phyloP scores from a whole-genome alignment of 2,329 filamentous ascomycete genomes.

The Coniochaeta sp. region DNA sequence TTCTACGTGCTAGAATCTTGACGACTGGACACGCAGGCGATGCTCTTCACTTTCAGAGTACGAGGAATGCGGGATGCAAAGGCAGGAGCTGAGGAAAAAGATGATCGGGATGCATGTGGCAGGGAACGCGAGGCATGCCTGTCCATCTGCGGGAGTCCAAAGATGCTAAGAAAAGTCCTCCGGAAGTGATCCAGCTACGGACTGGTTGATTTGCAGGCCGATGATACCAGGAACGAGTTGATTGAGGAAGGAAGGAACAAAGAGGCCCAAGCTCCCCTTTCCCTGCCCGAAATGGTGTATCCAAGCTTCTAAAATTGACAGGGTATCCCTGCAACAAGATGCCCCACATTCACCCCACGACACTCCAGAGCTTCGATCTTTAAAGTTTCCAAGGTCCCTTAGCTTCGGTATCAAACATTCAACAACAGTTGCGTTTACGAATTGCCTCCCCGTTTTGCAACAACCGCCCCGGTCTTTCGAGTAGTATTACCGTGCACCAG shows the following conservation, averaged over 20 bases:
- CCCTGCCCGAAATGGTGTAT: neutral
- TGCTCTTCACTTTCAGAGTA: too few relatives aligned
- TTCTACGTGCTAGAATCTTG: too few relatives aligned
- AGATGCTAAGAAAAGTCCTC: too few relatives aligned
- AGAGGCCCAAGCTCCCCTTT: neutral
- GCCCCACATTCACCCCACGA: neutral
- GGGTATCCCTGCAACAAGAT: neutral
- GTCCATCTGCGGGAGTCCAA: too few relatives aligned
- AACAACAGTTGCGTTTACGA: neutral
- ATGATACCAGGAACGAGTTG: neutral
- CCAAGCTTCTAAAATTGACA: neutral
- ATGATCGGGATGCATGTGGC: too few relatives aligned
- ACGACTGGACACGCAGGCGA: too few relatives aligned
- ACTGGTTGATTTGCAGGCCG: neutral
- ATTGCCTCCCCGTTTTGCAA: neutral
- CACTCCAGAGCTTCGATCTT: neutral
- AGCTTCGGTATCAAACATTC: neutral
- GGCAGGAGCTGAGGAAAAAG: too few relatives aligned
- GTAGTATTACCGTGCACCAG: too few relatives aligned
- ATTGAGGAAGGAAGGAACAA: neutral
- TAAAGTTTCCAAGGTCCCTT: neutral
- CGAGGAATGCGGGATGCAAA: too few relatives aligned
- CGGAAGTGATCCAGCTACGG: too few relatives aligned
- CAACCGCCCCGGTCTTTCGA: too few relatives aligned
- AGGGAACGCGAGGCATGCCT: too few relatives aligned